A percentile compares a stretch with the other conserved stretches of the same genome.
These are phyloP conservation scores for Globisporangium splendens DNA, from an alignment of 352 stramenopile species.

Conservation along the genomic window DNA sequence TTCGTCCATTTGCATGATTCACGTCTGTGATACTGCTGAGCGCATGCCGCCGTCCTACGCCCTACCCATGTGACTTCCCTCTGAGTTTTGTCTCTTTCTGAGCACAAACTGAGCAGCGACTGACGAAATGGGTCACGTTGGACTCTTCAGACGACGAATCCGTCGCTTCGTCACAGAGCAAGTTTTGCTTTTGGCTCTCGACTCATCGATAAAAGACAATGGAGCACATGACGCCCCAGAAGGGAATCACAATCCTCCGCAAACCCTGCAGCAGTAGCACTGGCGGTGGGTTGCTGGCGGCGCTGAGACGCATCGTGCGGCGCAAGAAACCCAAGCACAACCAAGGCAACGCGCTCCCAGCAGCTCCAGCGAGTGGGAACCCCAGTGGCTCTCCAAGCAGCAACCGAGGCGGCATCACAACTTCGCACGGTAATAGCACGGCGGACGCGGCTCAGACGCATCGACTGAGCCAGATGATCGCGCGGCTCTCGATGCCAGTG, in stretches of 20 bases:
- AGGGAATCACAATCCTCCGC: neutral
- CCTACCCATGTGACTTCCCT: no score
- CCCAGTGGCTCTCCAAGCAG: neutral
- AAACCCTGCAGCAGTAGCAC: neutral
- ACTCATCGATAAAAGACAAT: no score
- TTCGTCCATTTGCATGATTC: no score
- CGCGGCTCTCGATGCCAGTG: neutral
- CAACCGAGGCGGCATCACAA: no score
- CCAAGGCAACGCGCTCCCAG: neutral
- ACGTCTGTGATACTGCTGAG: no score
- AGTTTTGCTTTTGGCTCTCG: no score
- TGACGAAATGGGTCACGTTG: no score
- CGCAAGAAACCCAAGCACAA: neutral
- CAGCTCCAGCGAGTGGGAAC: neutral
- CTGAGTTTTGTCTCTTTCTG: no score
- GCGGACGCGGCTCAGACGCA: neutral
- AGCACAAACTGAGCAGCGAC: no score
- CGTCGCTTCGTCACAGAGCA: no score
- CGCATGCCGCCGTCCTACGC: no score
- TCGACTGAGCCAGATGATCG: constrained; percentile 1
- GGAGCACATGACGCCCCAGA: neutral
- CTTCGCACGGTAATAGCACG: neutral
- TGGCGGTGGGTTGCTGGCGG: constrained; percentile 5
- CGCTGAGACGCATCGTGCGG: constrained; percentile 4
- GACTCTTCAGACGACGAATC: no score